Percentiles rank a stretch among this genome's conserved stretches.
phyloP scores from a whole-genome alignment of 768 basidiomycete species.

The Serendipita sp. region DNA sequence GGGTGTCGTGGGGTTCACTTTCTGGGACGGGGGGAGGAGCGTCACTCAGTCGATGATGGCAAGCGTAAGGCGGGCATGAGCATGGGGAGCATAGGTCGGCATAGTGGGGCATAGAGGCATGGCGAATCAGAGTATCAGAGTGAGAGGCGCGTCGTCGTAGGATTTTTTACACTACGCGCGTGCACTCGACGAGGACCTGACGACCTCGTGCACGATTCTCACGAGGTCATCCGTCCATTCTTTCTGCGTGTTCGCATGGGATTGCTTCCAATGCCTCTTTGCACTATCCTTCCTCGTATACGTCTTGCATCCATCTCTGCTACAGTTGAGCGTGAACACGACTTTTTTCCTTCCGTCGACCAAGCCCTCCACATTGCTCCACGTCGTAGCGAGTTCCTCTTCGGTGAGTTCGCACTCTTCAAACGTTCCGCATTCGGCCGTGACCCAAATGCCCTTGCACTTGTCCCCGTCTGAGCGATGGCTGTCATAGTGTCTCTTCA shows the following conservation, averaged over 20 bases:
- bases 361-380: not conserved
- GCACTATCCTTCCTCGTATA: not conserved
- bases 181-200: too few relatives aligned
- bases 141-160: too few relatives aligned
- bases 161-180: too few relatives aligned
- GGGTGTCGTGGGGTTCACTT: too few relatives aligned
- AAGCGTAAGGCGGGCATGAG: too few relatives aligned
- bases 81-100: too few relatives aligned
- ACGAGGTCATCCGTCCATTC: not conserved
- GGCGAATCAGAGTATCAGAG: too few relatives aligned
- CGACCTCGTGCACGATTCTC: too few relatives aligned
- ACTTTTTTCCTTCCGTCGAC: not conserved
- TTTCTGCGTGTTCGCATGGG: not conserved
- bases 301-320: not conserved
- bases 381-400: not conserved
- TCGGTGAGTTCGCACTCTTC: not conserved
- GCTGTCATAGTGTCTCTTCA: not conserved
- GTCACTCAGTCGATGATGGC: too few relatives aligned
- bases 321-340: not conserved
- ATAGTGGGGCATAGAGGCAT: too few relatives aligned
- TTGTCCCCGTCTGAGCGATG: not conserved
- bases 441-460: not conserved
- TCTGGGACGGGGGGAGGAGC: too few relatives aligned
- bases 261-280: not conserved
- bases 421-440: not conserved